Base-by-base conservation (phyloP, 2,329 filamentous ascomycete species). In the Ceratocystis albifundus region DNA sequence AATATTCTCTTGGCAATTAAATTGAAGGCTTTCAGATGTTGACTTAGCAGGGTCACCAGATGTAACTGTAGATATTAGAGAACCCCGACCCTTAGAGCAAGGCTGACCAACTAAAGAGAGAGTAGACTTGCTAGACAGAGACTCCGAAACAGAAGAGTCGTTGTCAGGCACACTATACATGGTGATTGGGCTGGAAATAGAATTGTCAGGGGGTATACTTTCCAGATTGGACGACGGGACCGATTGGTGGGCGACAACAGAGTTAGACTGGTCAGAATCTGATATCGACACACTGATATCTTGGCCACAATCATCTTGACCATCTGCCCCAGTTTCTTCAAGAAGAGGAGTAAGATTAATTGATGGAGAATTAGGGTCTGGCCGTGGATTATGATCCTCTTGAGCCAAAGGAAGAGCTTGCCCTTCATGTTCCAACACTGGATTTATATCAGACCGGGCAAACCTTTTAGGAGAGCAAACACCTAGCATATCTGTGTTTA, bases 251-350 rank as follows among this genome's bases (percentile, higher is more conserved):
- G n/a, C 48, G 10, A n/a, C 22, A n/a, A 1, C 4, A 53, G 36
- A 50, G 2, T 57, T 25, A 36, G 15, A 3, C n/a, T 12, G 4
- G 41, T 50, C 41, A 22, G 28, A 32, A 22, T 61, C 5, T 30
- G 22, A 22, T 22, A 44, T 45, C 50, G 36, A 28, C 8, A 44
- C 62, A 50, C 55, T 36, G n/a, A 46, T 46, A 62, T 65, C 66
- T n/a, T 57, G 25, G 32, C 30, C 25, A 32, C 61, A 36, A 48
- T 64, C 62, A 50, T 63, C 65, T 20, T 61, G 61, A 7, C 64
- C 61, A 12, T 66, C 61, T 28, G 55, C 32, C 28, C 32, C 36
- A 41, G 53, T 62, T 30, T 68, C 67, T 61, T 68, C 67, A 7
- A 44, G 64, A 0, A 68, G 61, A 61, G 67, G 66, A 12, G 30